These are phyloP conservation scores for Mortierella alpina DNA, from an alignment of 192 early-diverging fungal genomes.

Conservation along the genomic window DNA sequence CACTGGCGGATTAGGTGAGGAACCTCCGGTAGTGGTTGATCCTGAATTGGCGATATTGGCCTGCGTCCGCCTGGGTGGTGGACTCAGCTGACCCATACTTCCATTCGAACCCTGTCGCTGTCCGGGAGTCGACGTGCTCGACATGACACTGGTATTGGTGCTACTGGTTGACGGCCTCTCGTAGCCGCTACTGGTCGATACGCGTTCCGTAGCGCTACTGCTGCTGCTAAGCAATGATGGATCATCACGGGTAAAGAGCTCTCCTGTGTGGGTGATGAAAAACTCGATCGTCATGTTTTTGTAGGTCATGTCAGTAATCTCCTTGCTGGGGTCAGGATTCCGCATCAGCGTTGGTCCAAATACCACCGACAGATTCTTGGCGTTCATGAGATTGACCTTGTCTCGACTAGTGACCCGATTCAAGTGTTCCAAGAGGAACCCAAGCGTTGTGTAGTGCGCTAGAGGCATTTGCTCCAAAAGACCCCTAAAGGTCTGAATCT, in stretches of 20 bases:
- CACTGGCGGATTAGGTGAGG: no score
- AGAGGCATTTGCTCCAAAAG: conserved; percentile 66
- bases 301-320: conserved; percentile 79
- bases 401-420: conserved; percentile 70
- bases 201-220: not conserved
- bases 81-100: not conserved
- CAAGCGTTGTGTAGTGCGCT: conserved; percentile 72
- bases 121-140: not conserved
- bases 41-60: not conserved
- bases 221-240: conserved; percentile 6
- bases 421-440: conserved; percentile 71
- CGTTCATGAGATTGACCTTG: conserved; percentile 86
- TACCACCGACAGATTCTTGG: conserved; percentile 93
- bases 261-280: conserved; percentile 65
- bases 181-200: not conserved
- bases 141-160: not conserved
- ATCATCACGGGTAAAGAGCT: conserved; percentile 25
- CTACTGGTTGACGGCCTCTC: conserved; percentile 16
- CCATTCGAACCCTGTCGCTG: not conserved
- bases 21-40: no score
- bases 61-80: not conserved
- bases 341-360: conserved; percentile 92
- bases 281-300: conserved; percentile 80
- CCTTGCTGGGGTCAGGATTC: conserved; percentile 66
- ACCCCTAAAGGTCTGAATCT: conserved; percentile 59